These are phyloP conservation scores for Seiridium cupressi DNA, from an alignment of 2,329 filamentous ascomycete species.

Conservation along the genomic window DNA sequence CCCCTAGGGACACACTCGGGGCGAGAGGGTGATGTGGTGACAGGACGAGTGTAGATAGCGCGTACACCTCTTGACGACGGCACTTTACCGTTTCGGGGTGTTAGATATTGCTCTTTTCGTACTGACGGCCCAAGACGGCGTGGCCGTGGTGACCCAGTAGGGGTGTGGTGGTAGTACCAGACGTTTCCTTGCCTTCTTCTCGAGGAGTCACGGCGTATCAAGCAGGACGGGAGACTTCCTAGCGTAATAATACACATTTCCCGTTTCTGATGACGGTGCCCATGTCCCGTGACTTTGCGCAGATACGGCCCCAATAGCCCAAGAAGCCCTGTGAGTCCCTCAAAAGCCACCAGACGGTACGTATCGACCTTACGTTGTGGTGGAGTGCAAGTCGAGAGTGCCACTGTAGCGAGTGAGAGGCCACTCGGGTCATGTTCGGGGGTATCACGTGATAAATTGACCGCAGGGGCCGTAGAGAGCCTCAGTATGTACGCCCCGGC, in stretches of 20 bases:
- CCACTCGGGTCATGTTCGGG: slow-evolving; percentile 16
- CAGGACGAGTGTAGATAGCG: slow-evolving; percentile 20
- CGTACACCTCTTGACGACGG: slow-evolving; percentile 17
- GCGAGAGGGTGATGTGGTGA: slow-evolving; percentile 14
- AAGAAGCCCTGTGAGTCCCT: neutral
- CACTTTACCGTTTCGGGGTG: slow-evolving; percentile 32
- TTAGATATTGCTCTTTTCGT: slow-evolving; percentile 33
- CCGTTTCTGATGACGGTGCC: slow-evolving; percentile 4
- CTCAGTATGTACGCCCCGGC: too few relatives aligned
- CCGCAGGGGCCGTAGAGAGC: neutral
- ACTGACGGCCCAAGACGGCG: slow-evolving; percentile 19
- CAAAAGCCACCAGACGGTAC: neutral
- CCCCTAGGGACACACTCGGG: slow-evolving; percentile 30
- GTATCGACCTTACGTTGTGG: neutral
- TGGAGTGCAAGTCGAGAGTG: neutral
- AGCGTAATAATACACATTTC: slow-evolving; percentile 4
- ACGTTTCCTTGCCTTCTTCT: neutral
- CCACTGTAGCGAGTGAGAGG: slow-evolving; percentile 14
- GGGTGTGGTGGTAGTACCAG: slow-evolving; percentile 14
- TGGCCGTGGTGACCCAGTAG: slow-evolving; percentile 12
- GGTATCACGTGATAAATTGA: slow-evolving; percentile 29
- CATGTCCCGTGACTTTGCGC: neutral
- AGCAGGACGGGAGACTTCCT: neutral
- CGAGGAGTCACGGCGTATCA: neutral
- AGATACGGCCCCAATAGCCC: neutral